Conservation (phyloP, 345 rosid species). For the Hypericum androsaemum region DNA sequence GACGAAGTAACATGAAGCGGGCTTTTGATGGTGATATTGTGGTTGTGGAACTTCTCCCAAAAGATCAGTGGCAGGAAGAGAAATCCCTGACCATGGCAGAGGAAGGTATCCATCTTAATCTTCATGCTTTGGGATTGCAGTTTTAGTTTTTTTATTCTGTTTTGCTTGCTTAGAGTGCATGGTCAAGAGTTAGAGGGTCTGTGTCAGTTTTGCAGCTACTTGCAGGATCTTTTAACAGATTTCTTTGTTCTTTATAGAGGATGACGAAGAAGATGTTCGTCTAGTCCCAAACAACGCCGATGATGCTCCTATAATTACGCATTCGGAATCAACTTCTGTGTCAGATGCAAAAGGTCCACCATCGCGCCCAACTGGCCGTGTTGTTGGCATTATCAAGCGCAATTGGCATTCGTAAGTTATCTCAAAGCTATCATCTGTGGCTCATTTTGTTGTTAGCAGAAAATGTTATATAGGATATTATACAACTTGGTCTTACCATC, state of each 20-base stretch:
- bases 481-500: too few relatives aligned
- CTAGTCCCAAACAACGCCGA: slow-evolving; percentile 86
- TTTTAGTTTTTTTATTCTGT: neutral
- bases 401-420: slow-evolving; percentile 93
- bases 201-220: neutral
- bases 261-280: slow-evolving; percentile 76
- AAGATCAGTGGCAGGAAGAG: slow-evolving; percentile 84
- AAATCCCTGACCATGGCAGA: slow-evolving; percentile 62
- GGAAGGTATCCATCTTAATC: slow-evolving; percentile 46
- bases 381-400: slow-evolving; percentile 87
- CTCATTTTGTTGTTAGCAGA: too few relatives aligned
- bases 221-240: slow-evolving; percentile 9
- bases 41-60: slow-evolving; percentile 81
- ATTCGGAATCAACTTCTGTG: slow-evolving; percentile 30
- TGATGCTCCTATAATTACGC: slow-evolving; percentile 82
- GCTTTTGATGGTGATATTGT: slow-evolving; percentile 96
- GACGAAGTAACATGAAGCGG: slow-evolving; percentile 90
- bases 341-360: slow-evolving; percentile 28
- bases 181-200: neutral
- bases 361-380: slow-evolving; percentile 67
- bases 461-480: too few relatives aligned
- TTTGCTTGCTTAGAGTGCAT: neutral
- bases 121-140: neutral
- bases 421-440: neutral
- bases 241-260: slow-evolving; percentile 34